phyloP scores from a whole-genome alignment of 495 filamentous ascomycete species.

The Xylaria flabelliformis region DNA sequence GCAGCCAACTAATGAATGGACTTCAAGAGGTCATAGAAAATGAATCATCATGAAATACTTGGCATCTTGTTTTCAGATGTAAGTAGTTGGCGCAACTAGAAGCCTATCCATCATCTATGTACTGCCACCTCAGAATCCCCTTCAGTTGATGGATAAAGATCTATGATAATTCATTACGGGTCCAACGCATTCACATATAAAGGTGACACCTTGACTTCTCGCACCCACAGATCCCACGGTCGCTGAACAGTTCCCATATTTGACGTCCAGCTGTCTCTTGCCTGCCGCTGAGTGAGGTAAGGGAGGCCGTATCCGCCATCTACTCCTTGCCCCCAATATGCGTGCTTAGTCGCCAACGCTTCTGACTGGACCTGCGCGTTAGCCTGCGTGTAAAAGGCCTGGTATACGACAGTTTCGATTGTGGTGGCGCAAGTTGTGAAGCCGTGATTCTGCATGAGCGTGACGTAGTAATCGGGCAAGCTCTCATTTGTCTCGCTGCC shows the following conservation, averaged over 20 bases:
- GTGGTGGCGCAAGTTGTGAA: slow-evolving; percentile 48
- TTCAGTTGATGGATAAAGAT: background rate
- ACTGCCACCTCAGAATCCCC: background rate
- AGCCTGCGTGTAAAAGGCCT: slow-evolving; percentile 54
- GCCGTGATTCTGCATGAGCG: slow-evolving; percentile 58
- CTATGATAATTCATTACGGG: background rate
- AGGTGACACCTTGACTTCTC: slow-evolving; percentile 45
- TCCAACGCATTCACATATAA: slow-evolving; percentile 39
- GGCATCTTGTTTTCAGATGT: background rate
- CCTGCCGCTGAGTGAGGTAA: slow-evolving; percentile 16
- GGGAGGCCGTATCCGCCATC: background rate
- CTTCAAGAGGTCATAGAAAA: background rate
- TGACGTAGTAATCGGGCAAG: slow-evolving; percentile 43
- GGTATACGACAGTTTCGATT: slow-evolving; percentile 50
- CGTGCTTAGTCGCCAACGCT: slow-evolving; percentile 29
- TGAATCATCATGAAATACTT: background rate
- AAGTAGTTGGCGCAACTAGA: background rate
- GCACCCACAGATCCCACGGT: slow-evolving; percentile 53
- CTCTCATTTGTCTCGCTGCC: slow-evolving; percentile 29
- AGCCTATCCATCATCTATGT: background rate
- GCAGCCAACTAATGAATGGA: background rate
- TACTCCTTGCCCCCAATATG: background rate
- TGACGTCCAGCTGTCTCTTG: slow-evolving; percentile 29
- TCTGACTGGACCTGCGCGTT: slow-evolving; percentile 52
- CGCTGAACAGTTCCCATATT: slow-evolving; percentile 34